phyloP scores from a whole-genome alignment of 208 protist genomes.

The Crithidia fasciculata region DNA sequence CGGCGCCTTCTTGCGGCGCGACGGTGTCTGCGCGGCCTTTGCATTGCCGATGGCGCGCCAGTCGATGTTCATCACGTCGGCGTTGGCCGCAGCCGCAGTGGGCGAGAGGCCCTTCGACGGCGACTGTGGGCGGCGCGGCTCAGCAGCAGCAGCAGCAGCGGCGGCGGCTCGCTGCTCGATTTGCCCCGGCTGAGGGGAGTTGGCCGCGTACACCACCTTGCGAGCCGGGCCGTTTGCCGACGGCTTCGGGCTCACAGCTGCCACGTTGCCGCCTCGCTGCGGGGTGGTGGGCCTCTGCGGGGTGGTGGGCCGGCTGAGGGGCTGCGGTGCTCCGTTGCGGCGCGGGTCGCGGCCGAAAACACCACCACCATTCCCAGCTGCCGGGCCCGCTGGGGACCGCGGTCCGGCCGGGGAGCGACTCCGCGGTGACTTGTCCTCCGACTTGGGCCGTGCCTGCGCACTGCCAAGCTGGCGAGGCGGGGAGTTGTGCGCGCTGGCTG shows the following conservation, averaged over 20 bases:
- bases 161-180: not conserved
- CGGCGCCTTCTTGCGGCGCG: constrained; percentile 19
- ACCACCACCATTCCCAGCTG: not conserved
- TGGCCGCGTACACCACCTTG: constrained; percentile 32
- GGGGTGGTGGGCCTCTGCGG: constrained; percentile 13
- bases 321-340: constrained; percentile 5
- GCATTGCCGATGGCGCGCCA: constrained; percentile 15
- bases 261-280: constrained; percentile 15
- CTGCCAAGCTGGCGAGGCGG: constrained; percentile 11
- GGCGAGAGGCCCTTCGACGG: not conserved
- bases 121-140: constrained; percentile 13
- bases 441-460: constrained; percentile 18
- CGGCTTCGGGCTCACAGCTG: constrained; percentile 5
- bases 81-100: not conserved
- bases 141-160: not conserved
- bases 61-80: constrained; percentile 16
- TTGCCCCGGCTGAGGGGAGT: constrained; percentile 27
- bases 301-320: constrained; percentile 22
- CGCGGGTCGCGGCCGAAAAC: constrained; percentile 35
- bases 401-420: constrained; percentile 10
- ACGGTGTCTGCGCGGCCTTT: constrained; percentile 1
- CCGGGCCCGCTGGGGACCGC: constrained; percentile 19
- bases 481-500: not conserved
- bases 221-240: constrained; percentile 1
- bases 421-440: constrained; percentile 11